Evolutionary conservation across 2,329 filamentous ascomycete genomes (phyloP).

Genomic region (Ophiostoma ulmi): DNA sequence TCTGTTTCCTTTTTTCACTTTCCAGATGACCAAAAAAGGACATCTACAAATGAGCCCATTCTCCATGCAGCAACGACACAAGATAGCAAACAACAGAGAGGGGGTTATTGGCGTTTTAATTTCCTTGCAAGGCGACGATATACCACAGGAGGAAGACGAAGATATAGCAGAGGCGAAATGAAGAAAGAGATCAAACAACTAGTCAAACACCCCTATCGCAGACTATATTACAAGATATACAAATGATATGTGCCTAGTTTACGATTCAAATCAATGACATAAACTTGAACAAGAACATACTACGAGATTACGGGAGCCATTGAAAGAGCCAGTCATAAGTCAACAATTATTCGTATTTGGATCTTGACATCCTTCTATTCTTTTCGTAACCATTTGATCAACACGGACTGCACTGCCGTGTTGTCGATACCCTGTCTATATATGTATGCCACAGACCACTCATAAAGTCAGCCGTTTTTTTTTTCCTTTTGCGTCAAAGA

Average conservation of each 20-base stretch:
- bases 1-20: neutral
- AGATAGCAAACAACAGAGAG: neutral
- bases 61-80: neutral
- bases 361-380: conserved; percentile 20
- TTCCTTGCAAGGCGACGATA: conserved; percentile 12
- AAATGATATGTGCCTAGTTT: neutral
- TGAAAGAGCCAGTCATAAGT: neutral
- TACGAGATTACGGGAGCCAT: too few species aligned
- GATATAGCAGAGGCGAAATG: neutral
- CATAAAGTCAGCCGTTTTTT: neutral
- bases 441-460: conserved; percentile 18
- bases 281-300: too few species aligned
- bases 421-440: conserved; percentile 12
- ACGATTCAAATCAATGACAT: too few species aligned
- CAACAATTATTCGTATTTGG: conserved; percentile 12
- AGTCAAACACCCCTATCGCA: neutral
- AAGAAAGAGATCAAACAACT: neutral
- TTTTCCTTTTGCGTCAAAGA: neutral
- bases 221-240: neutral
- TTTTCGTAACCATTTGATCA: conserved; percentile 14
- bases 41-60: neutral
- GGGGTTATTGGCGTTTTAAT: neutral
- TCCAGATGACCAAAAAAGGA: neutral
- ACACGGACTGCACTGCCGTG: conserved; percentile 4
- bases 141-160: conserved; percentile 8